Conservation (phyloP, 2,329 filamentous ascomycete genomes). For the Exophiala xenobiotica region DNA sequence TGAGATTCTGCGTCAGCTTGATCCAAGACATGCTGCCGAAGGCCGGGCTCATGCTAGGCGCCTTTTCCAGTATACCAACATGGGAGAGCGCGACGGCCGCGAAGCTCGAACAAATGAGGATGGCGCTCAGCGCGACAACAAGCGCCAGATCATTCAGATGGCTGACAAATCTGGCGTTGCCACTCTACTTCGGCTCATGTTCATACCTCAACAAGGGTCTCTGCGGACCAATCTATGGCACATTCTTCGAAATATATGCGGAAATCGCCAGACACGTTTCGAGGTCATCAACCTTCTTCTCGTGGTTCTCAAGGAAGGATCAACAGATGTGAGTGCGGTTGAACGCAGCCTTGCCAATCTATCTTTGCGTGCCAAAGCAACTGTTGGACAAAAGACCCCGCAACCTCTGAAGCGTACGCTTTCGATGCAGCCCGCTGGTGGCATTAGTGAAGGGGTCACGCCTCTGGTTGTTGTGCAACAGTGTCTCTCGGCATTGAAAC, state of each 20-base stretch:
- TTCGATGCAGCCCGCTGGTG: constrained; percentile 56
- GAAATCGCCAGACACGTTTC: constrained; percentile 92
- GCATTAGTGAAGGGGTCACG: constrained; percentile 79
- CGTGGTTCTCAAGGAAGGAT: constrained; percentile 93
- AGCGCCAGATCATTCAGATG: constrained; percentile 86
- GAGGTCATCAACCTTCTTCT: constrained; percentile 92
- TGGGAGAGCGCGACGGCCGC: constrained; percentile 42
- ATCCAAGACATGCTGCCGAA: constrained; percentile 81
- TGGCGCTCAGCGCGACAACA: constrained; percentile 42
- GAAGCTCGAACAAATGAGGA: constrained; percentile 31
- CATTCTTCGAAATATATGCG: constrained; percentile 86
- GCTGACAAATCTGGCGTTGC: constrained; percentile 93
- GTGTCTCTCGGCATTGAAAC: constrained; percentile 80
- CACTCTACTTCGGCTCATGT: constrained; percentile 97
- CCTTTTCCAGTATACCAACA: constrained; percentile 55
- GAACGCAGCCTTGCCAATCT: constrained; percentile 94
- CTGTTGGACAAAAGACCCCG: constrained; percentile 75
- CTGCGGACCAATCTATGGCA: constrained; percentile 80
- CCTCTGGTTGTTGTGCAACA: constrained; percentile 95
- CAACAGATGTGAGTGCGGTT: constrained; percentile 85
- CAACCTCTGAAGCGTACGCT: constrained; percentile 74
- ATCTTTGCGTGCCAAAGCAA: constrained; percentile 84
- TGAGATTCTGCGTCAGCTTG: constrained; percentile 78
- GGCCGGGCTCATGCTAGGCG: constrained; percentile 69
- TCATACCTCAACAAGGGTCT: constrained; percentile 86